Percentiles rank a stretch among this genome's conserved stretches.
These are phyloP conservation scores for Oryza punctata DNA, from an alignment of 176 grass and related monocot species.

Conservation along the genomic window DNA sequence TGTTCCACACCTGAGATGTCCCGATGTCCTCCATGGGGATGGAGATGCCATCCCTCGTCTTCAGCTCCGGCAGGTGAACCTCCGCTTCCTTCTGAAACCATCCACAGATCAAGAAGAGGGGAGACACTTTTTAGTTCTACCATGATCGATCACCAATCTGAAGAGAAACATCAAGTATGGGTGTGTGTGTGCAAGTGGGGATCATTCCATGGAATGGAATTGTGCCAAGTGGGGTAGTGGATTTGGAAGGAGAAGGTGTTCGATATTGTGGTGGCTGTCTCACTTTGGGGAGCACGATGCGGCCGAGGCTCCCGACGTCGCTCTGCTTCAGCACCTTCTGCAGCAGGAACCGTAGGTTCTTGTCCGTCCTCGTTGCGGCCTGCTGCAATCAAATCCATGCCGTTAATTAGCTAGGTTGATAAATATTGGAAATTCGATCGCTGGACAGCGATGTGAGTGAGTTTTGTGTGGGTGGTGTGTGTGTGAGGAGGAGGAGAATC, in stretches of 20 bases:
- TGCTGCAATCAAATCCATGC: slow-evolving; percentile 31
- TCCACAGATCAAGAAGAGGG: slow-evolving; percentile 22
- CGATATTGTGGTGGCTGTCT: slow-evolving; percentile 5
- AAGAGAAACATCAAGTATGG: background rate
- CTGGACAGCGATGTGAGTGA: slow-evolving; percentile 42
- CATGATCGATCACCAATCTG: background rate
- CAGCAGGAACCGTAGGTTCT: slow-evolving; percentile 82
- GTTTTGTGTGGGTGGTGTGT: slow-evolving; percentile 19
- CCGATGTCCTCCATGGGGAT: slow-evolving; percentile 92
- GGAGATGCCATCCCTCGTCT: slow-evolving; percentile 76
- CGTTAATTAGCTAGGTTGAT: background rate
- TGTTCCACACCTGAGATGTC: slow-evolving; percentile 85
- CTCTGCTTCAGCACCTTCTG: slow-evolving; percentile 99
- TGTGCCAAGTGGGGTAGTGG: slow-evolving; percentile 27
- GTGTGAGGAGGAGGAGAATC: background rate
- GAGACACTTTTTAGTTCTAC: slow-evolving; percentile 13
- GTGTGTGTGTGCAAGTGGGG: background rate
- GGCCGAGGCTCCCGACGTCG: slow-evolving; percentile 81
- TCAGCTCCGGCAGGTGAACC: slow-evolving; percentile 81
- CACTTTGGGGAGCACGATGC: slow-evolving; percentile 98
- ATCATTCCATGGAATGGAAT: background rate
- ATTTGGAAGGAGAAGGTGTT: background rate
- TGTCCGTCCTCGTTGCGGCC: slow-evolving; percentile 59
- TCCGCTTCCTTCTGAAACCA: slow-evolving; percentile 96
- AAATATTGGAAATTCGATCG: background rate